phyloP scores from a whole-genome alignment of 1,139 yeast species.

The Yamadazyma diddensiae region DNA sequence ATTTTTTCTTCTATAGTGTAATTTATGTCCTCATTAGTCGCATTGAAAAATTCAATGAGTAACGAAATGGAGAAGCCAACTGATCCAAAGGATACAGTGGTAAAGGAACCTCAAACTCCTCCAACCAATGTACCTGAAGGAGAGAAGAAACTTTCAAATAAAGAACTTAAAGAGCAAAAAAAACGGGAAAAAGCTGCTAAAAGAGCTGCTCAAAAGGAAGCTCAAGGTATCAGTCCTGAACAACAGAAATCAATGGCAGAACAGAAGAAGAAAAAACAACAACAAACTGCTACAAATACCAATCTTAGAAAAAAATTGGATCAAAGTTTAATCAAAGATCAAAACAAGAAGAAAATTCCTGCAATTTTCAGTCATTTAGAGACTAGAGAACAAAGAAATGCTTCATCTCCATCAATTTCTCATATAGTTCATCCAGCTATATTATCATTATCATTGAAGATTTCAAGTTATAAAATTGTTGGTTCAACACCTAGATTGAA shows the following conservation, averaged over 20 bases:
- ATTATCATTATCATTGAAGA: constrained; percentile 72
- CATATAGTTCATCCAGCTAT: constrained; percentile 87
- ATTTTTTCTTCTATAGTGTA: too few relatives aligned
- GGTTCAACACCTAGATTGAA: constrained; percentile 87
- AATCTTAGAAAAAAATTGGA: constrained; percentile 56
- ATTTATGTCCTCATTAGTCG: too few relatives aligned
- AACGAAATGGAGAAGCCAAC: too few relatives aligned
- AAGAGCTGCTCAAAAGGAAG: constrained; percentile 67
- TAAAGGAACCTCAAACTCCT: constrained; percentile 3
- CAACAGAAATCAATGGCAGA: constrained; percentile 40
- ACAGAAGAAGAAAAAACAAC: constrained; percentile 38
- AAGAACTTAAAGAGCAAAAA: constrained; percentile 82
- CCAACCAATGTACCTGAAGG: neutral
- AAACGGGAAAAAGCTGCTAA: constrained; percentile 90
- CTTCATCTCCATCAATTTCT: constrained; percentile 57
- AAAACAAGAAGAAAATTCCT: constrained; percentile 42
- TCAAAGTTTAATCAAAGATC: constrained; percentile 49
- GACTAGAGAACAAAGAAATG: constrained; percentile 74
- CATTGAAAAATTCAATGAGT: too few relatives aligned
- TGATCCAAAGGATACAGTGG: too few relatives aligned
- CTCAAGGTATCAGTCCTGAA: constrained; percentile 47
- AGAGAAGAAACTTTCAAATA: constrained; percentile 50
- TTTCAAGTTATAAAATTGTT: constrained; percentile 79
- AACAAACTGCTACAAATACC: constrained; percentile 38
- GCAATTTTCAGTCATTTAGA: constrained; percentile 87